Conservation (phyloP, 2,329 filamentous ascomycete species). For the Nigrospora oryzae region DNA sequence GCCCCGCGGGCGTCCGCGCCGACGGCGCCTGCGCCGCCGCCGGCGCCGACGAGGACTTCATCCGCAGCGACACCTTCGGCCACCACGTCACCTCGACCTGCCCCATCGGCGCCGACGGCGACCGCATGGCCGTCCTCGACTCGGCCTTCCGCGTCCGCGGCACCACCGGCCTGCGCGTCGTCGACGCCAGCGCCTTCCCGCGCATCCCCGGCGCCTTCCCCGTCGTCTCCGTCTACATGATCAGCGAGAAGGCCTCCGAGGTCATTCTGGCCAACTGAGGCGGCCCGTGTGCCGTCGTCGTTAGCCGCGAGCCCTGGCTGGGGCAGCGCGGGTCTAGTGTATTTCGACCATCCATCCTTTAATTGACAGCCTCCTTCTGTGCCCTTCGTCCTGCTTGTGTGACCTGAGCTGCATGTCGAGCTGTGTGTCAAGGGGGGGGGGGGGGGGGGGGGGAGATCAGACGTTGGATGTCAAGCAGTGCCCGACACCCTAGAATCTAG, state of each 20-base stretch:
- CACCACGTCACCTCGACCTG: constrained; percentile 47
- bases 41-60: constrained; percentile 20
- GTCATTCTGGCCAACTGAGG: not conserved
- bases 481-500: no score
- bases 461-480: no score
- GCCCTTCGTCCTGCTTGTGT: no score
- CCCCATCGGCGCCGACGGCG: constrained; percentile 41
- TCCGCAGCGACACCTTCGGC: constrained; percentile 36
- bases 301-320: no score
- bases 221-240: constrained; percentile 38
- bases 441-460: no score
- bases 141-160: constrained; percentile 43
- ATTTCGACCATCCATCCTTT: no score
- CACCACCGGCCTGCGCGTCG: constrained; percentile 41
- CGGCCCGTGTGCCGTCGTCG: no score
- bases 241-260: constrained; percentile 42
- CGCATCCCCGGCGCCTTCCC: constrained; percentile 32
- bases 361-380: no score
- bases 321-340: no score
- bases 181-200: constrained; percentile 44
- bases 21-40: not conserved
- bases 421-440: no score
- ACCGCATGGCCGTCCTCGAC: constrained; percentile 44
- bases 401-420: no score
- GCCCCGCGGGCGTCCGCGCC: not conserved